phyloP scores from a whole-genome alignment of 208 protist genomes.

The Leishmania lainsoni region DNA sequence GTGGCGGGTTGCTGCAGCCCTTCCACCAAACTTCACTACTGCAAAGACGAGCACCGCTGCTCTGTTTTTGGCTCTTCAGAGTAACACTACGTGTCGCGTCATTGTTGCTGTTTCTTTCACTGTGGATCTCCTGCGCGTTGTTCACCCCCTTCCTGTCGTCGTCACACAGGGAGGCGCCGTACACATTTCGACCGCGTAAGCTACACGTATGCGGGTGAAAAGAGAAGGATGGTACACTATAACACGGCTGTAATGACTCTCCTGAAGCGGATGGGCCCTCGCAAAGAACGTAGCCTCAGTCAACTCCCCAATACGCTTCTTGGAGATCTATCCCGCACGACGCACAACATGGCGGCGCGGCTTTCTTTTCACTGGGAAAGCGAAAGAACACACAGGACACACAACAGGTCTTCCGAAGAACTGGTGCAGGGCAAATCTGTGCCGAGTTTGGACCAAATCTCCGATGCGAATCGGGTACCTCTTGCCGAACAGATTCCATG shows the following conservation, averaged over 20 bases:
- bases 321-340: not conserved
- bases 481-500: not conserved
- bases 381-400: not conserved
- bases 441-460: not conserved
- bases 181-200: not conserved
- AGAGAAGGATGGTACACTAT: conserved; percentile 3
- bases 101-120: not conserved
- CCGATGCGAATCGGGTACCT: not conserved
- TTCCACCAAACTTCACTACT: not conserved
- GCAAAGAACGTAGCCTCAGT: not conserved
- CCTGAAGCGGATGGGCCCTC: conserved; percentile 8
- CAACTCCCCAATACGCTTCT: not conserved
- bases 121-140: not conserved
- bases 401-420: not conserved
- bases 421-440: not conserved
- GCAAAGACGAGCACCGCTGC: not conserved
- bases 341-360: not conserved
- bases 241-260: conserved; percentile 1
- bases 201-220: not conserved
- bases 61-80: not conserved
- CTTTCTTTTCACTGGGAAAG: conserved; percentile 6
- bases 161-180: not conserved
- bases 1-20: not conserved
- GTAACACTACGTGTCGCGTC: not conserved
- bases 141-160: not conserved